Conservation (phyloP, 768 basidiomycete genomes). For the Termitomyces sp. region DNA sequence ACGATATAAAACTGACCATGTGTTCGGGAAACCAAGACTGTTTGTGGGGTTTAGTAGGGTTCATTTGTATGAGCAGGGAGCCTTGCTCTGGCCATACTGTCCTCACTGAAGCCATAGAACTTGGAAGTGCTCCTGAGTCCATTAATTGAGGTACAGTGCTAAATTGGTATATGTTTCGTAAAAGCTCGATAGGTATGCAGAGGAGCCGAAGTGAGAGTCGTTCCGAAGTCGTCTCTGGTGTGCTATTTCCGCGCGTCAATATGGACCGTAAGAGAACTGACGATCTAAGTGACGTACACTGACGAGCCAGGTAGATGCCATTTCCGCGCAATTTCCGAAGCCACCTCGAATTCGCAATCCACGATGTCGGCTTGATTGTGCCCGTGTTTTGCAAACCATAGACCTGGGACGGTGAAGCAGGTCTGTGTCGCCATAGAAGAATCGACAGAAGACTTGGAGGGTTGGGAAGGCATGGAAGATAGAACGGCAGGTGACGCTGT, state of each 20-base stretch:
- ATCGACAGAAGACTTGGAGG: not conserved
- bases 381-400: conserved; percentile 34
- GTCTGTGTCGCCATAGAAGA: conserved; percentile 10
- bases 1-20: conserved; percentile 29
- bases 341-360: conserved; percentile 32
- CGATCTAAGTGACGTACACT: conserved; percentile 11
- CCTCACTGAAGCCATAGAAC: conserved; percentile 18
- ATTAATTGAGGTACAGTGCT: conserved; percentile 6
- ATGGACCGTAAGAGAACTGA: not conserved
- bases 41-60: conserved; percentile 26
- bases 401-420: conserved; percentile 32
- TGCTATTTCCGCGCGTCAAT: not conserved
- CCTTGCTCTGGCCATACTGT: conserved; percentile 43
- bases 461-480: not conserved
- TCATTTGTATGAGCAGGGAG: conserved; percentile 39
- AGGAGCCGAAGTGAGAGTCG: conserved; percentile 27
- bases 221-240: not conserved
- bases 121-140: conserved; percentile 19
- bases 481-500: not conserved
- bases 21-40: conserved; percentile 38
- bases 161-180: conserved; percentile 16
- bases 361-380: conserved; percentile 25
- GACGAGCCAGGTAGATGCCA: conserved; percentile 23
- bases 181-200: conserved; percentile 24
- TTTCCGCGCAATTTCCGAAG: conserved; percentile 25